Evolutionary conservation across 2,329 filamentous ascomycete species (phyloP), one percentile per base, ranked within the genome.

Genomic region (Exophiala calicioides): DNA sequence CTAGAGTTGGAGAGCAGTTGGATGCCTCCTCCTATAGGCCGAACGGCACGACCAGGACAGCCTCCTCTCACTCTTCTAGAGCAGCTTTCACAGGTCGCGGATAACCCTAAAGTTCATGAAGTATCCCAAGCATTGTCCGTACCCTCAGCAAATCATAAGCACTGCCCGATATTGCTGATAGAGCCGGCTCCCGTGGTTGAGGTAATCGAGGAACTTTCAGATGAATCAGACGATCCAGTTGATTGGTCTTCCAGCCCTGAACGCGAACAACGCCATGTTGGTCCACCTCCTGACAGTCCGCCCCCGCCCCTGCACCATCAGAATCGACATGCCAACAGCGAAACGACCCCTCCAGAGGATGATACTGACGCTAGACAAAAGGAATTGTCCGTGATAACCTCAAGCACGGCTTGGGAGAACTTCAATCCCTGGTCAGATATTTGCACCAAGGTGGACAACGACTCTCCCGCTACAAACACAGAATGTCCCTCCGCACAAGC

Each of bases 21-120:
- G 63, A 59, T 37, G 45, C 61, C 13, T 18, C 44, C 57, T 15
- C 50, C 52, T 36, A 47, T 52, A 9, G 57, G 57, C 24, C 44
- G 35, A 3, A 20, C 34, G 9, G 16, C 16, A n/a, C 48, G 39
- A 32, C 49, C 37, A 19, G 57, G 57, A 19, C 41, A 52, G 15
- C 29, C 57, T 8, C 55, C 53, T 19, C 12, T 44, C 20, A 10
- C 12, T 15, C 39, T 55, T 12, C 32, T 52, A 15, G 42, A 52
- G 15, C 16, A 16, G 5, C 29, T 53, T 30, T 47, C 27, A 9
- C 26, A 42, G 26, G 19, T 31, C 16, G 44, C 54, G 23, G 44
- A 53, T 21, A 29, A 52, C 23, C 24, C 21, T 23, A n/a, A n/a
- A n/a, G n/a, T n/a, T n/a, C n/a, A n/a, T n/a, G n/a, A n/a, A n/a